Base-by-base conservation (phyloP, 1,284 basidiomycete species). In the Singerocomus rubriflavus region DNA sequence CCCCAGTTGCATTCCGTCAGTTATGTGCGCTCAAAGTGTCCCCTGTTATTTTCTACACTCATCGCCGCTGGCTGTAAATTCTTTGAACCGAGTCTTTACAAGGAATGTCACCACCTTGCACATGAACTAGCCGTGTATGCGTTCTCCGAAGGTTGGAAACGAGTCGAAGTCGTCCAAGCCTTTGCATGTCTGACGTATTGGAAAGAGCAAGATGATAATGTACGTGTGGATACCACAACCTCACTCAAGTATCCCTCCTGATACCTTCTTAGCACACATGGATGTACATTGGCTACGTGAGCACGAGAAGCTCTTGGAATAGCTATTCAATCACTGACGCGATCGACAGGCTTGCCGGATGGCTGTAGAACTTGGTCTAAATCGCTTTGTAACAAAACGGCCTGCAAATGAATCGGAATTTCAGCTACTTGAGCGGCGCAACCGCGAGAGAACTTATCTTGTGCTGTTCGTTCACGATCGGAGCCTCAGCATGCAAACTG, bases 21-120 rank as follows among this genome's bases (percentile, higher is more conserved):
- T 34, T 91, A 91, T 63, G 82, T 92, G 58, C 87, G 91, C 57
- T 75, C 75, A 21, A 81, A 79, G 53, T 88, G 82, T 44, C 84
- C 87, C 0, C 85, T 93, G 61, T 74, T 93, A 46, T 93, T 91
- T 68, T 88, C 90, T 6, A 81, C 84, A 31, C 77, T 93, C 51
- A 75, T 93, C 62, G 87, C 90, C 78, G 88, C 85, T 14, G 86
- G 84, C 21, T 86, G 85, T 74, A 91, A 93, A 68, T 93, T 93
- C 62, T 93, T 90, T 73, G 80, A 80, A 52, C 80, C 84, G 9
- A 80, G 82, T 42, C 66, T 81, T 32, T 91, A 86, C 69, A 80
- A 79, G 56, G 71, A 74, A 29, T 87, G 82, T 57, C 81, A 83
- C 55, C 81, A 80, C 56, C 75, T 90, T 26, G 85, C 82, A 21